Percentiles rank a stretch among this genome's conserved stretches.
These are phyloP conservation scores for Batkoa obscura DNA, from an alignment of 371 early-diverging fungal genomes.

Conservation along the genomic window DNA sequence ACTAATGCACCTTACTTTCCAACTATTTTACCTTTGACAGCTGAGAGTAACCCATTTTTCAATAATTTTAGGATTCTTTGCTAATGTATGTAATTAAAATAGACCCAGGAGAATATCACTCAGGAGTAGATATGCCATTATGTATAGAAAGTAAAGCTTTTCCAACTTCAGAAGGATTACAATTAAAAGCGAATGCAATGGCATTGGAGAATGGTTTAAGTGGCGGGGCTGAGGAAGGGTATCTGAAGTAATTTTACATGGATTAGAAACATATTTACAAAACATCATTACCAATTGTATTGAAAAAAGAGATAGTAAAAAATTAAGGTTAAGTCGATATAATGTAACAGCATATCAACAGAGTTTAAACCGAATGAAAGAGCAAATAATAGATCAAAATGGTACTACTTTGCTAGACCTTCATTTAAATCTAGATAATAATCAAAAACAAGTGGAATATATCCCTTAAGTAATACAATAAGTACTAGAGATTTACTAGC, in stretches of 20 bases:
- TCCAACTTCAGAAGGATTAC: not conserved
- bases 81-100: no score
- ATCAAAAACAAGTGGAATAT: not conserved
- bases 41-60: no score
- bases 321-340: no score
- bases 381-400: not conserved
- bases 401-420: not conserved
- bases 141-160: not conserved
- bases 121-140: not conserved
- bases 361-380: not conserved
- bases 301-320: not conserved
- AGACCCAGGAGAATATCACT: no score
- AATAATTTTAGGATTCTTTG: no score
- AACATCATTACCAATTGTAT: not conserved
- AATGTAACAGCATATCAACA: no score
- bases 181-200: not conserved
- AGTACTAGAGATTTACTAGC: not conserved
- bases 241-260: not conserved
- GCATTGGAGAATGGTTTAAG: not conserved
- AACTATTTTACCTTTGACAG: no score
- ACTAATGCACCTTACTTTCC: no score
- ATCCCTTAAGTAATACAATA: not conserved
- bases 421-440: not conserved
- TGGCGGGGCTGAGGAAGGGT: not conserved
- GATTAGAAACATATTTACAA: not conserved